Percentiles rank a stretch among this genome's conserved stretches.
These are phyloP conservation scores for Kwoniella mangroviensis DNA, from an alignment of 768 basidiomycete species.

Conservation along the genomic window DNA sequence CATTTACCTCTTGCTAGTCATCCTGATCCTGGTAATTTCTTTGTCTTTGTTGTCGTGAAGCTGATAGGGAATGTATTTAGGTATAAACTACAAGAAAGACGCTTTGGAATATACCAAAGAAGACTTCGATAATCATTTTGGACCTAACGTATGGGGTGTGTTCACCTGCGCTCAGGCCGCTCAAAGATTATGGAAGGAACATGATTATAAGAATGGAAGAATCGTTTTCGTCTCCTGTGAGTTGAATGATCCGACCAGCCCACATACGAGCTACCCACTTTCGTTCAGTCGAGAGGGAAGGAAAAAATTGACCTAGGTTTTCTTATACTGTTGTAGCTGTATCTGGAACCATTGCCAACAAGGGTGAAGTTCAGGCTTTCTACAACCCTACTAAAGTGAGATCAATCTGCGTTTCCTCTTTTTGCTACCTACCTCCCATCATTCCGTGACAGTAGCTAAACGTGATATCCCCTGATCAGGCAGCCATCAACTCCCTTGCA, in stretches of 20 bases:
- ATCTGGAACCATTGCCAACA: slow-evolving; percentile 46
- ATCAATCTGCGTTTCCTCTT: not conserved
- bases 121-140: slow-evolving; percentile 44
- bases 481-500: slow-evolving; percentile 46
- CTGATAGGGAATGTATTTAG: slow-evolving; percentile 7
- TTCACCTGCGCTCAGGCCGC: slow-evolving; percentile 48
- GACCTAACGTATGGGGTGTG: slow-evolving; percentile 52
- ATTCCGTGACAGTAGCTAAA: too few relatives aligned
- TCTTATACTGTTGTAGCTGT: slow-evolving; percentile 30
- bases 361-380: slow-evolving; percentile 43
- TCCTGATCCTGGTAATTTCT: not conserved
- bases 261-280: too few relatives aligned
- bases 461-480: slow-evolving; percentile 7
- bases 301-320: not conserved
- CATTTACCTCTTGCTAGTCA: too few relatives aligned
- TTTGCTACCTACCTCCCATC: not conserved
- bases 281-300: not conserved
- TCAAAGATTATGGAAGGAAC: slow-evolving; percentile 52
- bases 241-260: not conserved
- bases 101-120: slow-evolving; percentile 51
- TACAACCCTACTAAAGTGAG: slow-evolving; percentile 52
- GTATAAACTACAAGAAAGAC: slow-evolving; percentile 42
- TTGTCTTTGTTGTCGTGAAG: not conserved
- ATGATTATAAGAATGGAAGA: slow-evolving; percentile 51
- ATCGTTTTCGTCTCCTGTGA: slow-evolving; percentile 54